phyloP scores from a whole-genome alignment of 2,329 filamentous ascomycete genomes.

The Aspergillus sp. region DNA sequence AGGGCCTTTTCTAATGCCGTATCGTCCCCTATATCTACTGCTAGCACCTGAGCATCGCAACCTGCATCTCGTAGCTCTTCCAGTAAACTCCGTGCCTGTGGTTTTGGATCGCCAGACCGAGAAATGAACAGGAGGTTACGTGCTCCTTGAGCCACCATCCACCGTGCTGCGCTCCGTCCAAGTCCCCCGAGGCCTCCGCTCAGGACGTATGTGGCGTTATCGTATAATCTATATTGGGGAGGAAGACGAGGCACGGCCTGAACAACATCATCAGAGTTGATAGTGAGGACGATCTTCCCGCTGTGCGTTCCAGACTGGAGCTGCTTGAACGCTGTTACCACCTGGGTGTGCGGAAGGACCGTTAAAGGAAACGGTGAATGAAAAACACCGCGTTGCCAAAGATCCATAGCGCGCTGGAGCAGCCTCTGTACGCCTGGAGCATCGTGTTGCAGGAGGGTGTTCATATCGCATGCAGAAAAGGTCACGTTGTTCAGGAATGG shows the following conservation, averaged over 20 bases:
- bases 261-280: constrained; percentile 15
- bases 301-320: constrained; percentile 19
- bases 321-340: constrained; percentile 18
- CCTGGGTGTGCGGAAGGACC: constrained; percentile 14
- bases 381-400: constrained; percentile 8
- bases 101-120: constrained; percentile 31
- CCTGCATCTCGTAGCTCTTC: constrained; percentile 11
- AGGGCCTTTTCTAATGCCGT: no score
- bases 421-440: no score
- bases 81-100: constrained; percentile 12
- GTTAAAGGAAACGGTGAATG: constrained; percentile 15
- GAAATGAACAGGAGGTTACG: constrained; percentile 52
- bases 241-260: no score
- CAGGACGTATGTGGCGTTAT: constrained; percentile 44
- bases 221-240: constrained; percentile 28
- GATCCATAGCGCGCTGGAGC: constrained; percentile 13
- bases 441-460: neutral
- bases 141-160: constrained; percentile 50
- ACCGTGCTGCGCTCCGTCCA: constrained; percentile 49
- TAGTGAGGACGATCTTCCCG: constrained; percentile 17
- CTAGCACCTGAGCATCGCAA: constrained; percentile 17
- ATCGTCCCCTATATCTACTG: constrained; percentile 27
- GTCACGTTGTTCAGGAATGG: neutral
- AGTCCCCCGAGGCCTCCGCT: constrained; percentile 56
- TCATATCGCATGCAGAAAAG: neutral